Evolutionary conservation across 306 rosid species (phyloP), one percentile per base, ranked within the genome.

Genomic region (Vigna angularis): DNA sequence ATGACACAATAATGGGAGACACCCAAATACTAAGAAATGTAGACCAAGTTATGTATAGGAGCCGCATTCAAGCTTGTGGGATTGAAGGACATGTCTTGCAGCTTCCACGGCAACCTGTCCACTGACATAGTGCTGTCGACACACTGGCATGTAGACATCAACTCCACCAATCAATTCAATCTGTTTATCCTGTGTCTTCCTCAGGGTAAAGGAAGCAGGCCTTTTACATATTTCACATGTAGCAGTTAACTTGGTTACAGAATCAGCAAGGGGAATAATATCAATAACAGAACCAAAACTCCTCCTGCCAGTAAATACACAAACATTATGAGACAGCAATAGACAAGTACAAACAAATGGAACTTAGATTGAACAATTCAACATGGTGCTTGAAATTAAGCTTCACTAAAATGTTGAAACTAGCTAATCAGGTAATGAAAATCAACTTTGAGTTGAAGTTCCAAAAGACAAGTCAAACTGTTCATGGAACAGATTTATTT

Each of bases 101-200:
- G 94, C 52, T 74, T 86, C 90, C 17, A 92, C 55, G 26, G 87
- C 90, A 67, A 87, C 90, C 76, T 89, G 97, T 47, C 97, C 93
- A 45, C 73, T 83, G 76, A 89, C 93, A 78, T 91, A 90, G 80
- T 90, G 99, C 50, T 85, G 97, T 63, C 98, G 96, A 62, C 99
- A 93, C 22, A 96, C 98, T 1, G 98, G 99, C 98, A 93, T 93
- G 80, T 96, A 96, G 20, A 91, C 90, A 81, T 90, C 91, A 24
- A 88, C 87, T n/a, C 97, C 99, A 0, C 93, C 99, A 30, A 91
- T 90, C 66, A 96, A 85, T 78, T 96, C 99, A 0, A 90, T 87
- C 73, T 64, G 75, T 3, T 74, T 89, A 81, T 90, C 97, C 64
- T 87, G 88, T 14, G 91, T 84, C 84, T 93, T 96, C 87, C 99